These are phyloP conservation scores for Xylaria bambusicola DNA, from an alignment of 495 filamentous ascomycete species.

Conservation along the genomic window DNA sequence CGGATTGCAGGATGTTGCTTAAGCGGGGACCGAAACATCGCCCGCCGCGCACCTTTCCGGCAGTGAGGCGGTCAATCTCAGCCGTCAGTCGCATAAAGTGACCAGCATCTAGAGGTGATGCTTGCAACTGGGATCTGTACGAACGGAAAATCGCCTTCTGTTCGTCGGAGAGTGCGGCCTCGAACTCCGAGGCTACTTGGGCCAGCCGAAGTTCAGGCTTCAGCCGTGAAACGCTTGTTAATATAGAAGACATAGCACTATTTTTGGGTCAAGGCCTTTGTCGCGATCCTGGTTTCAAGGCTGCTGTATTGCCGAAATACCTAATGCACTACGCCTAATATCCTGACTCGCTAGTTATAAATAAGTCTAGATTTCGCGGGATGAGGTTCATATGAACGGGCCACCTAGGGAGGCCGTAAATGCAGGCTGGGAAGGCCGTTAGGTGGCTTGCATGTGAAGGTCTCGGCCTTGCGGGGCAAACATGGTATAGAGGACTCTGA, in stretches of 20 bases:
- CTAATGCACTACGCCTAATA: too few relatives aligned
- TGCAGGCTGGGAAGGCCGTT: too few relatives aligned
- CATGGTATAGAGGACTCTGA: too few relatives aligned
- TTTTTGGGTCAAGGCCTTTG: too few relatives aligned
- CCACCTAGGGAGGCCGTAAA: too few relatives aligned
- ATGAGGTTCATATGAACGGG: too few relatives aligned
- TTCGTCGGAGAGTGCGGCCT: slow-evolving; percentile 40
- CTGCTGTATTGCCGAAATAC: too few relatives aligned
- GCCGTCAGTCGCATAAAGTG: slow-evolving; percentile 49
- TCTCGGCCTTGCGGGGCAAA: too few relatives aligned
- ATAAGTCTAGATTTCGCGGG: too few relatives aligned
- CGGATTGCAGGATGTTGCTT: slow-evolving; percentile 43
- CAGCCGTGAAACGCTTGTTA: slow-evolving; percentile 46
- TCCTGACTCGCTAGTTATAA: too few relatives aligned
- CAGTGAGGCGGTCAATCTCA: slow-evolving; percentile 37
- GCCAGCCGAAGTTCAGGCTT: slow-evolving; percentile 44
- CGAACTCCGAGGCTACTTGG: slow-evolving; percentile 43
- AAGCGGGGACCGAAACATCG: slow-evolving; percentile 47
- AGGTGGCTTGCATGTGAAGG: too few relatives aligned
- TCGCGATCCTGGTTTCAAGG: too few relatives aligned
- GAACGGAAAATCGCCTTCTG: slow-evolving; percentile 39
- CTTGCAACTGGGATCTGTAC: slow-evolving; percentile 21
- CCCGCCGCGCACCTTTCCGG: slow-evolving; percentile 24
- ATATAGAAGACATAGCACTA: slow-evolving; percentile 46
- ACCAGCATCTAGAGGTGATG: slow-evolving; percentile 31